These are phyloP conservation scores for Lenwebbia sp. DNA, from an alignment of 345 rosid genomes.

Conservation along the genomic window DNA sequence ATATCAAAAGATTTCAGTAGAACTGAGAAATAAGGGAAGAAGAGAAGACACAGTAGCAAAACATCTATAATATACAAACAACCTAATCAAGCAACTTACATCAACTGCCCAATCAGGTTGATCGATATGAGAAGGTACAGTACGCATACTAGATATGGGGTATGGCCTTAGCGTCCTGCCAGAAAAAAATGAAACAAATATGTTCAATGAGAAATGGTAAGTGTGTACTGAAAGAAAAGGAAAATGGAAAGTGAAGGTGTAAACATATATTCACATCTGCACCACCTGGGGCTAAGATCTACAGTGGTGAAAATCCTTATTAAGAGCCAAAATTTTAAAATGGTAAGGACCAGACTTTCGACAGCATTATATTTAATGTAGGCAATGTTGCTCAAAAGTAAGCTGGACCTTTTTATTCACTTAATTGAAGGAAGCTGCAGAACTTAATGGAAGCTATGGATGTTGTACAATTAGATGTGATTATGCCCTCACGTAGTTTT, in stretches of 20 bases:
- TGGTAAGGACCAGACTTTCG: not conserved
- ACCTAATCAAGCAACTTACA: conserved; percentile 33
- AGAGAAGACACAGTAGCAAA: not conserved
- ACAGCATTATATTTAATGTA: not conserved
- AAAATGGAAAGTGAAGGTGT: not conserved
- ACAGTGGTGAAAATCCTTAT: not conserved
- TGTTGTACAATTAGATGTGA: not conserved
- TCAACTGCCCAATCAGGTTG: conserved; percentile 90
- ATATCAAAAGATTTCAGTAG: not conserved
- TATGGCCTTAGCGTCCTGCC: conserved; percentile 67
- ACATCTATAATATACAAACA: not conserved
- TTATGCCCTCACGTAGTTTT: not conserved
- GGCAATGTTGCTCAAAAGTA: not conserved
- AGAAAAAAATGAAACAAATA: not conserved
- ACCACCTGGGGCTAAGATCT: not conserved
- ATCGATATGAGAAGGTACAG: conserved; percentile 56
- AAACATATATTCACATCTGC: not conserved
- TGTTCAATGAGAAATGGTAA: not conserved
- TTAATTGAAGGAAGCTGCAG: not conserved
- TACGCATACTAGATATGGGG: conserved; percentile 56
- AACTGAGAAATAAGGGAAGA: not conserved
- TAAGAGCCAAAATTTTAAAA: not conserved
- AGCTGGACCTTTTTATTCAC: not conserved
- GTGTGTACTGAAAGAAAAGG: not conserved
- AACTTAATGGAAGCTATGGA: not conserved